Evolutionary conservation across 192 early-diverging fungal species (phyloP).

Genomic region (Backusella tarrabulga): DNA sequence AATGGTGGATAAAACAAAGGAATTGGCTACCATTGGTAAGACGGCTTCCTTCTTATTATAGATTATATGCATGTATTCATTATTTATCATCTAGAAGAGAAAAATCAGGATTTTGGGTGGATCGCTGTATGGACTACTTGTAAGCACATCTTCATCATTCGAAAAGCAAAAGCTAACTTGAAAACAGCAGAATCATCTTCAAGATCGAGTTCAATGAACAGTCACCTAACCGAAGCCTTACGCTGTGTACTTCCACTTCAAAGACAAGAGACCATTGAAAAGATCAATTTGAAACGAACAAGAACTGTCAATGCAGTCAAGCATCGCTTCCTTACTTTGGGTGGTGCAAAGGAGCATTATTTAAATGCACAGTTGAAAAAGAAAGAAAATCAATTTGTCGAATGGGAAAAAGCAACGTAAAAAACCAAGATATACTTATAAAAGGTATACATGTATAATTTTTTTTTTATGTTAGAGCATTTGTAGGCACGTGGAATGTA

Average conservation of each 20-base stretch:
- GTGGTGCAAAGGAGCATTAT: constrained; percentile 23
- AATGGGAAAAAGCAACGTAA: constrained; percentile 36
- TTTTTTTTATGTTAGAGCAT: constrained; percentile 41
- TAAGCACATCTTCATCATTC: background rate
- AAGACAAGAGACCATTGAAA: constrained; percentile 16
- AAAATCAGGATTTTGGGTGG: background rate
- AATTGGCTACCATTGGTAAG: background rate
- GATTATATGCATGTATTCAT: no score
- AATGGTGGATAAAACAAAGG: background rate
- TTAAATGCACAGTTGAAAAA: constrained; percentile 31
- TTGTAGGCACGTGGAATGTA: constrained; percentile 92
- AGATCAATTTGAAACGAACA: constrained; percentile 18
- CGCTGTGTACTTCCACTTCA: constrained; percentile 24
- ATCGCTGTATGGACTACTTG: background rate
- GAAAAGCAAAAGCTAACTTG: background rate
- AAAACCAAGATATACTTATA: background rate
- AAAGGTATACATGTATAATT: background rate
- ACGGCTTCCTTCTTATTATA: background rate
- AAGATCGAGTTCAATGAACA: background rate
- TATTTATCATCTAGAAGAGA: background rate
- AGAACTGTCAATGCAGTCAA: background rate
- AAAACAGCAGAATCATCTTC: background rate
- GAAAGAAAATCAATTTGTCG: constrained; percentile 38
- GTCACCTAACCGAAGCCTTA: background rate
- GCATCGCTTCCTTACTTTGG: background rate